phyloP scores from a whole-genome alignment of 495 filamentous ascomycete genomes.

The Hypoxylon crocopeplum region DNA sequence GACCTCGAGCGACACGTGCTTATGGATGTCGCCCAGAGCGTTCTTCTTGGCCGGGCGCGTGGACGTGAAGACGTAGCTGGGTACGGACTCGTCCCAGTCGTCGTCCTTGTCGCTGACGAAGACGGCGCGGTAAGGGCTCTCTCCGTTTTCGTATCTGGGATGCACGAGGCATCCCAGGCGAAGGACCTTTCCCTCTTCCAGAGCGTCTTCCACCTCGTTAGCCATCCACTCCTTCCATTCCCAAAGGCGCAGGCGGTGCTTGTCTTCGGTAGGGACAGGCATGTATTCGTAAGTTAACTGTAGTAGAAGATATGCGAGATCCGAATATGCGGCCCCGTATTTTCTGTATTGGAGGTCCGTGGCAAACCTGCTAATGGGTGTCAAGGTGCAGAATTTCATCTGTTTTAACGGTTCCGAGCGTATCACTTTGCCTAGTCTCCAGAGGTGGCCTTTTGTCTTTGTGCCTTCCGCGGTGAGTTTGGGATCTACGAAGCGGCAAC shows the following conservation, averaged over 20 bases:
- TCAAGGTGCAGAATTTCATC: slow-evolving; percentile 32
- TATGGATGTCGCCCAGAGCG: slow-evolving; percentile 18
- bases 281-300: too few species aligned
- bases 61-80: slow-evolving; percentile 37
- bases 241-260: not conserved
- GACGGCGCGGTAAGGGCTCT: slow-evolving; percentile 29
- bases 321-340: slow-evolving; percentile 22
- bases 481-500: slow-evolving; percentile 41
- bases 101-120: slow-evolving; percentile 32
- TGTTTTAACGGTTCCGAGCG: slow-evolving; percentile 31
- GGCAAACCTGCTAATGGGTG: slow-evolving; percentile 29
- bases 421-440: slow-evolving; percentile 42
- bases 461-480: slow-evolving; percentile 34
- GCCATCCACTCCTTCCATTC: slow-evolving; percentile 34
- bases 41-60: not conserved
- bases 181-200: slow-evolving; percentile 36
- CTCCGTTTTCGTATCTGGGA: not conserved
- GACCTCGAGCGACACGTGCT: slow-evolving; percentile 44
- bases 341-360: slow-evolving; percentile 32
- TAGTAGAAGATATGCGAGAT: slow-evolving; percentile 21
- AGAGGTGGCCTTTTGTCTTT: slow-evolving; percentile 38
- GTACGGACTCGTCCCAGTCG: slow-evolving; percentile 27
- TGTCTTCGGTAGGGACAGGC: too few species aligned
- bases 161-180: slow-evolving; percentile 38
- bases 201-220: slow-evolving; percentile 28